Base-by-base conservation (phyloP, 805 yeast species). In the Saturnispora hagleri region DNA sequence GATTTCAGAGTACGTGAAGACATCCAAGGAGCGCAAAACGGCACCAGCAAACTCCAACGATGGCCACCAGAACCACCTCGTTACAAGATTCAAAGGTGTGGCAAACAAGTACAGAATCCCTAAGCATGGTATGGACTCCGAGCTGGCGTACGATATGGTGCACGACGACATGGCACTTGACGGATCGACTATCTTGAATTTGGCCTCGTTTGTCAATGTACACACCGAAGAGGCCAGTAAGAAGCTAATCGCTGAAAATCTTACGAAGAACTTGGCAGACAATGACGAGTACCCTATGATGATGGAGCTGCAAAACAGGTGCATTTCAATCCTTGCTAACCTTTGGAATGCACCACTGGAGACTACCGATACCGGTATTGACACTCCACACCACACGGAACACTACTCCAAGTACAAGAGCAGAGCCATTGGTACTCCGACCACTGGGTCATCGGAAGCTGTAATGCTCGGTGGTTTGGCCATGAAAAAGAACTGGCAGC, bases 381-480 rank as follows among this genome's bases (percentile, higher is more conserved):
- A 48, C 22, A 56, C 58, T 26, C 57, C 58, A 2, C 41, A 47
- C 13, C 47, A 50, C 5, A 10, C 22, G 17, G 46, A 55, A 9
- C 33, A 34, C 31, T 55, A 42, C 33, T 27, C 42, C 20, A 20
- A 45, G 17, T 52, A 51, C 41, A 47, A 52, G 50, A 40, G 66
- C 53, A 56, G 63, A 38, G 81, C 95, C 3, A 73, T 88, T 31
- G 97, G 97, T 24, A 82, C 95, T 12, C 93, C 96, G 26, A 87
- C 96, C 51, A 89, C 96, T 1, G 97, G 97, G 5, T 89, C 96
- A 1, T 82, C 91, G 1, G 97, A 89, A 66, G 97, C 97, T 7
- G 82, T 90, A 59, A 88, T 89, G 86, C 77, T 89, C 49, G 97
- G 95, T 43, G 97, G 97, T 4, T 73, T 89, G 51, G 96, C 97